Base-by-base conservation (phyloP, 2,329 filamentous ascomycete genomes). In the Stylonectria norvegica region DNA sequence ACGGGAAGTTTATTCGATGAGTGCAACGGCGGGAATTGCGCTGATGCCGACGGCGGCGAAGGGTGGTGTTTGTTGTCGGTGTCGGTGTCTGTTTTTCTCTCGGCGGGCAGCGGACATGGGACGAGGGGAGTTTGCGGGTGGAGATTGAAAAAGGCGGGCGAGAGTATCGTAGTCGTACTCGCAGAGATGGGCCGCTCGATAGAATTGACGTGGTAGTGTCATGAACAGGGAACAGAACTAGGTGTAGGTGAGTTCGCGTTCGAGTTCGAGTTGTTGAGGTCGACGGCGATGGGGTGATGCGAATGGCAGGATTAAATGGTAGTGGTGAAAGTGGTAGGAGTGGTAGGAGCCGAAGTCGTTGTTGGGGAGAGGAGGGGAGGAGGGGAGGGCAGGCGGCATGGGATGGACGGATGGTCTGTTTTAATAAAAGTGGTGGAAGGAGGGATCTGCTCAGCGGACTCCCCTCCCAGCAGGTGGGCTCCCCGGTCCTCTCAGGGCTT, bases 351-450 rank as follows among this genome's bases (percentile, higher is more conserved):
- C 5, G 23, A 42, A 33, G 39, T 28, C 32, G 33, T 45, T 48
- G 40, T 27, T 50, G 52, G 43, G 48, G 47, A 48, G 32, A 55
- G 49, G 54, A 57, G 51, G 53, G 53, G 51, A 52, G 49, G 52
- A 53, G 51, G 54, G 51, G 47, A 43, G 23, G 48, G 34, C 42
- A 33, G 44, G 34, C 48, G 46, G 44, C 45, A 53, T 56, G 49
- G n/a, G 54, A 51, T 53, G 50, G 52, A 55, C 20, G 45, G 54
- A 55, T 57, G 50, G 50, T 49, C 55, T 54, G 54, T 57, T 57
- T 57, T 50, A 57, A 56, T 57, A 52, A 57, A 57, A 56, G 34
- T 49, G 48, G 48, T 55, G 48, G 52, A 48, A 53, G n/a, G n/a
- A n/a, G n/a, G n/a, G n/a, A n/a, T n/a, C n/a, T n/a, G n/a, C n/a